Evolutionary conservation across 306 rosid species (phyloP).

Genomic region (Dalbergia cultrata): DNA sequence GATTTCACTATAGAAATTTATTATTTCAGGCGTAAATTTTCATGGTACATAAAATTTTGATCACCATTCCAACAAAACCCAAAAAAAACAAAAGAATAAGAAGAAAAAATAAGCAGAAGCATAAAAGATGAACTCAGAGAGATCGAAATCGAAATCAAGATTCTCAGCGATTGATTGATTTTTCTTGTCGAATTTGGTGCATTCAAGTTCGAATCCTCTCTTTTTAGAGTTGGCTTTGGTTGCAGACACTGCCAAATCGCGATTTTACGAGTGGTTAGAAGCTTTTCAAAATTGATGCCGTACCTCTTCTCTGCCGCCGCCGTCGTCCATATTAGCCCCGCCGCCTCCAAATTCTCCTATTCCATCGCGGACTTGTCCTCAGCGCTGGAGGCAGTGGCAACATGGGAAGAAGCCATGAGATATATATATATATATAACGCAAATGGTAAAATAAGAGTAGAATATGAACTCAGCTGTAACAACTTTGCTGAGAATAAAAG

Average conservation of each 20-base stretch:
- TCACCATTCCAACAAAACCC: slow-evolving; percentile 29
- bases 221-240: slow-evolving; percentile 63
- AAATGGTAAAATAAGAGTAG: too few relatives aligned
- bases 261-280: slow-evolving; percentile 16
- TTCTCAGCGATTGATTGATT: slow-evolving; percentile 52
- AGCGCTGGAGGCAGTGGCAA: too few relatives aligned
- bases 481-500: too few relatives aligned
- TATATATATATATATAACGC: too few relatives aligned
- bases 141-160: slow-evolving; percentile 71
- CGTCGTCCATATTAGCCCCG: too few relatives aligned
- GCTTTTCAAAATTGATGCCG: too few relatives aligned
- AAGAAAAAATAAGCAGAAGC: neutral
- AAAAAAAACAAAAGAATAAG: neutral
- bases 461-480: too few relatives aligned
- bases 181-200: slow-evolving; percentile 55
- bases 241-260: slow-evolving; percentile 57
- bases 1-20: slow-evolving; percentile 63
- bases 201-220: slow-evolving; percentile 60
- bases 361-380: too few relatives aligned
- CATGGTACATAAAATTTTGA: neutral
- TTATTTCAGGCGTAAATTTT: slow-evolving; percentile 22
- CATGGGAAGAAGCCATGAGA: too few relatives aligned
- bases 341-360: too few relatives aligned
- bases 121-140: slow-evolving; percentile 66
- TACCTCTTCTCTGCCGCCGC: too few relatives aligned